phyloP scores from a whole-genome alignment of 805 yeast species.

The Saccharomycopsis sp. region DNA sequence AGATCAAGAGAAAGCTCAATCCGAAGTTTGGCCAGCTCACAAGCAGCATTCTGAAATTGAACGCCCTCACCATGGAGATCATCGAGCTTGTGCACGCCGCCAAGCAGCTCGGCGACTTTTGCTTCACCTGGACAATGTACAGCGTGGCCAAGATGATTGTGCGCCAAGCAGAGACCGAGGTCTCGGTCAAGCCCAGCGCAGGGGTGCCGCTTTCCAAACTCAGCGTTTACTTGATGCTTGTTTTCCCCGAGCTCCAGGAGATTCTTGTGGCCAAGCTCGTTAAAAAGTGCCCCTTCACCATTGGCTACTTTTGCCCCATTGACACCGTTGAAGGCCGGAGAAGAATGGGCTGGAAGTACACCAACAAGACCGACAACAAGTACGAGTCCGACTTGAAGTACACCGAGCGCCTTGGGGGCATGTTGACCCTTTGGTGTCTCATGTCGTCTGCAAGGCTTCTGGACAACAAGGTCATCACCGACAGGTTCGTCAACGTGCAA shows the following conservation, averaged over 20 bases:
- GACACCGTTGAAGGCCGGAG: constrained; percentile 75
- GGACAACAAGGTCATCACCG: constrained; percentile 1
- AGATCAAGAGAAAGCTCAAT: constrained; percentile 67
- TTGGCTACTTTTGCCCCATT: constrained; percentile 70
- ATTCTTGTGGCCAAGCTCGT: constrained; percentile 65
- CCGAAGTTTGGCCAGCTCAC: constrained; percentile 92
- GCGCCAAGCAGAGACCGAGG: constrained; percentile 89
- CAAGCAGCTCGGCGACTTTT: constrained; percentile 33
- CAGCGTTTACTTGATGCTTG: constrained; percentile 43
- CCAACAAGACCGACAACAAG: constrained; percentile 25
- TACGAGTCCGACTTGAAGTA: constrained; percentile 56
- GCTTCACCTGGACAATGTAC: constrained; percentile 68
- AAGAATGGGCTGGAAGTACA: constrained; percentile 82
- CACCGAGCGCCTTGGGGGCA: constrained; percentile 82
- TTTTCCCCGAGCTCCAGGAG: constrained; percentile 35
- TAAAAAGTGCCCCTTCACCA: constrained; percentile 81
- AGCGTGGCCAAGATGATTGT: constrained; percentile 79
- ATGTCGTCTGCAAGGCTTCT: constrained; percentile 27
- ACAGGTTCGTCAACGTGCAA: constrained; percentile 5
- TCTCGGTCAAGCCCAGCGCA: constrained; percentile 64
- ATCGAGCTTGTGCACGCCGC: constrained; percentile 22
- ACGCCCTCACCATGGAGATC: constrained; percentile 36
- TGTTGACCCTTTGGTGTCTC: constrained; percentile 69
- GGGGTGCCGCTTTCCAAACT: constrained; percentile 74
- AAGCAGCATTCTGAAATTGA: constrained; percentile 52